phyloP scores from a whole-genome alignment of 2,329 filamentous ascomycete genomes.

The Neofusicoccum cordaticola region DNA sequence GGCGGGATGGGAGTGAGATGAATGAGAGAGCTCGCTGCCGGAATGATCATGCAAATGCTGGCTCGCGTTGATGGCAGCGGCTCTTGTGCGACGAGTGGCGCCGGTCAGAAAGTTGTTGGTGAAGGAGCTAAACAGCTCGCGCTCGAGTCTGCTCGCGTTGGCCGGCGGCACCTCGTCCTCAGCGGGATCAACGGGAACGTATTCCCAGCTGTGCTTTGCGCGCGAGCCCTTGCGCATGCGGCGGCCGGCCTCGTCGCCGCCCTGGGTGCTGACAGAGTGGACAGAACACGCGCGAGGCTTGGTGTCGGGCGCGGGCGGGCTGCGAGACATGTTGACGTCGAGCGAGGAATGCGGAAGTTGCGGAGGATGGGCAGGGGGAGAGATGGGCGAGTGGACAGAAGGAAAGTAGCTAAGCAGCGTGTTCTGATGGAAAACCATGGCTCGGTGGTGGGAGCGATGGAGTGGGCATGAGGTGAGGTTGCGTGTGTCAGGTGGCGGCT shows the following conservation, averaged over 20 bases:
- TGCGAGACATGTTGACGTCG: slow-evolving; percentile 5
- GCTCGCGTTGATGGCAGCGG: not conserved
- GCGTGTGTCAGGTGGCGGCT: slow-evolving; percentile 18
- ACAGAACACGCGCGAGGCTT: slow-evolving; percentile 10
- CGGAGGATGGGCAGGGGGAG: not conserved
- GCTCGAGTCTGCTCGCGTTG: slow-evolving; percentile 8
- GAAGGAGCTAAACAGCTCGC: slow-evolving; percentile 16
- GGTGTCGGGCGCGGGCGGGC: not conserved
- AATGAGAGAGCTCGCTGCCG: not conserved
- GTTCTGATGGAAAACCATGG: slow-evolving; percentile 14
- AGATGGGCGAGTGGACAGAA: not conserved
- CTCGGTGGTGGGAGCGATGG: not conserved
- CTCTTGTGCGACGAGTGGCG: slow-evolving; percentile 8
- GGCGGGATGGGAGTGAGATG: not conserved
- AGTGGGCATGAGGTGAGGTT: slow-evolving; percentile 9
- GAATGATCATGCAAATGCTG: slow-evolving; percentile 11
- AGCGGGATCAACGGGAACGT: slow-evolving; percentile 13
- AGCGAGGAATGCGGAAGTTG: slow-evolving; percentile 11
- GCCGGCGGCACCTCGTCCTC: slow-evolving; percentile 14
- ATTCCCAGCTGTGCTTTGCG: slow-evolving; percentile 16
- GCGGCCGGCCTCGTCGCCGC: not conserved
- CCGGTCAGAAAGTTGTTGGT: slow-evolving; percentile 11
- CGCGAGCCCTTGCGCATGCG: not conserved
- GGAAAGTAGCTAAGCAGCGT: slow-evolving; percentile 12
- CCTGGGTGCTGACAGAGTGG: slow-evolving; percentile 2